phyloP scores from a whole-genome alignment of 768 basidiomycete species.

The Macrolepiota albuminosa region DNA sequence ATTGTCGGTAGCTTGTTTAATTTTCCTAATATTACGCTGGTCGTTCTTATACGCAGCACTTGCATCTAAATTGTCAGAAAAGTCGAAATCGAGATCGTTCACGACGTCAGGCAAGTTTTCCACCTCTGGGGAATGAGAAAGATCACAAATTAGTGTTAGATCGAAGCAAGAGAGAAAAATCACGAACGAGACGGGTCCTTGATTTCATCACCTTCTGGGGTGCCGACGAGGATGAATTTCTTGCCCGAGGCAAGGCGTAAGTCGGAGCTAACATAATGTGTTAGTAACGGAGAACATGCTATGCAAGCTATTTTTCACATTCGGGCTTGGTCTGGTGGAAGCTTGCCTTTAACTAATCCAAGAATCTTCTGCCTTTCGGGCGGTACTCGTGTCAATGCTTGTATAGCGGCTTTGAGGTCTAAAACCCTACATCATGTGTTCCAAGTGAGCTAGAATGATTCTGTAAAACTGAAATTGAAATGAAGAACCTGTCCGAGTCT shows the following conservation, averaged over 20 bases:
- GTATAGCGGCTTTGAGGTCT: conserved; percentile 69
- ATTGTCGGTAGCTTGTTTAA: conserved; percentile 66
- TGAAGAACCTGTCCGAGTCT: conserved; percentile 69
- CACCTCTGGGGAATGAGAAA: conserved; percentile 39
- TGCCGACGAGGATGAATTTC: conserved; percentile 85
- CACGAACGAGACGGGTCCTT: conserved; percentile 67
- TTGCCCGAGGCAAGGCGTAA: conserved; percentile 54
- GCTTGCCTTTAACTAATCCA: conserved; percentile 78
- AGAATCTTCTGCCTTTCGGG: conserved; percentile 85
- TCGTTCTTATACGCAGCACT: conserved; percentile 67
- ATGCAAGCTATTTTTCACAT: conserved; percentile 33
- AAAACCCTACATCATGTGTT: conserved; percentile 50
- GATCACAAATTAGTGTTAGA: not conserved
- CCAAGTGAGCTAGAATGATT: not conserved
- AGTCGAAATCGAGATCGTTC: conserved; percentile 82
- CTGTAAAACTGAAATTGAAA: not conserved
- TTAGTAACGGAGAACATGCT: not conserved
- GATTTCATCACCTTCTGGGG: conserved; percentile 80
- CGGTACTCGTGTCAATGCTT: conserved; percentile 72
- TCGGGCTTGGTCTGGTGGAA: conserved; percentile 68
- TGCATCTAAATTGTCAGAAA: conserved; percentile 54
- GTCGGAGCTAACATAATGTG: conserved; percentile 40
- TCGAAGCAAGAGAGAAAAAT: not conserved
- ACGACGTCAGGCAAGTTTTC: conserved; percentile 64
- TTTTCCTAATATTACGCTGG: conserved; percentile 75